Percentiles rank a stretch among this genome's conserved stretches.
Evolutionary conservation across 2,329 filamentous ascomycete species (phyloP).

Genomic region (Penicillium sp.): DNA sequence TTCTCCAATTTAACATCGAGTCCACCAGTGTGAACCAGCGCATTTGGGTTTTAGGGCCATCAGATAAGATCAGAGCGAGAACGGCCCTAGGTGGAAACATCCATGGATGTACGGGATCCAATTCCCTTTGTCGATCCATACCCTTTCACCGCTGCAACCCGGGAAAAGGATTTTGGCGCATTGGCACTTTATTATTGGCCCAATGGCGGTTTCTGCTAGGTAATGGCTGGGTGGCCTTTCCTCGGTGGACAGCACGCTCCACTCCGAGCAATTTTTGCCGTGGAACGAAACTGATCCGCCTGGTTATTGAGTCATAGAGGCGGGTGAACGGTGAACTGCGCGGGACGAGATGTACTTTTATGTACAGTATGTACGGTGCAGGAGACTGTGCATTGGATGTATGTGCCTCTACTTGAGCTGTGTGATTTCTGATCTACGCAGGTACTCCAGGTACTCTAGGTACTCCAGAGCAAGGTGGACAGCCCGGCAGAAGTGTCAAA

Average conservation of each 20-base stretch:
- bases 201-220: slow-evolving; percentile 20
- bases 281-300: background rate
- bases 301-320: slow-evolving; percentile 5
- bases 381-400: background rate
- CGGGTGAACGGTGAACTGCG: slow-evolving; percentile 3
- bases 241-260: slow-evolving; percentile 16
- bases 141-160: slow-evolving; percentile 15
- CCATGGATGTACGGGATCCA: background rate
- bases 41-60: slow-evolving; percentile 19
- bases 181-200: slow-evolving; percentile 14
- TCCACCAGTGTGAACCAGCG: slow-evolving; percentile 12
- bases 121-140: slow-evolving; percentile 19
- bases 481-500: background rate
- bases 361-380: background rate
- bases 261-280: slow-evolving; percentile 5
- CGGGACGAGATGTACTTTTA: background rate
- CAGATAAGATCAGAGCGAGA: slow-evolving; percentile 29
- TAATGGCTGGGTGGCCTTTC: slow-evolving; percentile 15
- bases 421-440: background rate
- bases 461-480: no score
- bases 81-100: slow-evolving; percentile 1
- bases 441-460: no score
- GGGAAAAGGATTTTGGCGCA: slow-evolving; percentile 11
- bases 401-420: background rate
- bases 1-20: slow-evolving; percentile 2